Conservation (phyloP, 2,329 filamentous ascomycete species). For the Pseudocercospora eumusae region DNA sequence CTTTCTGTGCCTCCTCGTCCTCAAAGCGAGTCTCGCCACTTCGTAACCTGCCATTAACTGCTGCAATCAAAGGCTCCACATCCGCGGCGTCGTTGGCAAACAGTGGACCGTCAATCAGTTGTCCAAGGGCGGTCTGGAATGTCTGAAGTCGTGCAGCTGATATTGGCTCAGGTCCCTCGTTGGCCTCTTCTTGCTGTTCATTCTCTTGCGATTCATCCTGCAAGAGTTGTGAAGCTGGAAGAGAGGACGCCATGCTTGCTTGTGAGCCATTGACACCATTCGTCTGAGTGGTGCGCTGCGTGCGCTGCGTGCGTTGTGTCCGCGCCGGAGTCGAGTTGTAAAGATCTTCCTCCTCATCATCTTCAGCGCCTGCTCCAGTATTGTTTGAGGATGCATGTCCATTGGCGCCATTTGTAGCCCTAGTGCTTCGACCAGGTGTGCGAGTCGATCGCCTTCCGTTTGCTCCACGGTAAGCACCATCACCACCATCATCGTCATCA, state of each 20-base stretch:
- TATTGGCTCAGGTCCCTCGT: slow-evolving; percentile 54
- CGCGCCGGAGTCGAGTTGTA: slow-evolving; percentile 46
- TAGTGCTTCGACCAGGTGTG: slow-evolving; percentile 31
- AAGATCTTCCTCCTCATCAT: slow-evolving; percentile 55
- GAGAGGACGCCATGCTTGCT: slow-evolving; percentile 75
- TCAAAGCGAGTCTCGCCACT: slow-evolving; percentile 63
- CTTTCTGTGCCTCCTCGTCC: slow-evolving; percentile 71
- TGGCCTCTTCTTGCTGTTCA: slow-evolving; percentile 38
- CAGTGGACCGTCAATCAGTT: slow-evolving; percentile 76
- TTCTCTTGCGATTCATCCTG: slow-evolving; percentile 54
- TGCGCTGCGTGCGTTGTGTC: slow-evolving; percentile 43
- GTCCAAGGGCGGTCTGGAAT: slow-evolving; percentile 81
- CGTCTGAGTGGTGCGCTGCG: slow-evolving; percentile 40
- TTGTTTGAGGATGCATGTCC: slow-evolving; percentile 17
- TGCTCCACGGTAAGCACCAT: slow-evolving; percentile 33
- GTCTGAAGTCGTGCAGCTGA: slow-evolving; percentile 63
- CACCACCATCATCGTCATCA: slow-evolving; percentile 60
- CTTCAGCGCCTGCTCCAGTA: slow-evolving; percentile 40
- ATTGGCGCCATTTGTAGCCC: slow-evolving; percentile 26
- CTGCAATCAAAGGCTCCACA: slow-evolving; percentile 71
- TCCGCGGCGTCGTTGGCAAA: slow-evolving; percentile 84
- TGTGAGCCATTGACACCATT: slow-evolving; percentile 48
- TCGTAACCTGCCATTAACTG: slow-evolving; percentile 73
- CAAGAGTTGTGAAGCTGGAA: slow-evolving; percentile 71
- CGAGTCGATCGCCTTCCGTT: slow-evolving; percentile 32